Base-by-base conservation (phyloP, 163 green algal species). In the Scenedesmus sp. region DNA sequence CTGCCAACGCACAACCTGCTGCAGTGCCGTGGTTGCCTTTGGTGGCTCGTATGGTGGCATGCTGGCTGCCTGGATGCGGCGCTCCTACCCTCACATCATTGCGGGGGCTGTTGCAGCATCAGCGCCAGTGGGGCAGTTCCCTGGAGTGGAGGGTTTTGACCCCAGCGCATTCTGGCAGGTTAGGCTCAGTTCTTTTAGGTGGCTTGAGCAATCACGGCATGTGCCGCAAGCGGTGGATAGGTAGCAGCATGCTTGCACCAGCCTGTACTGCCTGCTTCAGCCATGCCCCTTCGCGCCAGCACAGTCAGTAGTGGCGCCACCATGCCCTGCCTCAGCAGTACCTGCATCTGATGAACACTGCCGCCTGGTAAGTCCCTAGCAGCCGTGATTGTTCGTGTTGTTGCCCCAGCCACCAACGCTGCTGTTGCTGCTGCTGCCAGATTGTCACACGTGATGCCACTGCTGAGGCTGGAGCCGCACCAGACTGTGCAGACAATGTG, bases 1-100 rank as follows among this genome's bases (percentile, higher is more conserved):
- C 65, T 37, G 65, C 30, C 30, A 76, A 76, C 18, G 65, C 26
- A 1, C 40, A 30, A 0, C 35, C 40, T 61, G 9, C 13, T 83
- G 65, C 91, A 95, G 93, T 40, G 93, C 97, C 2, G 94, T 99
- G 68, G 96, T 99, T 85, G 96, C 94, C 6, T 98, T 98, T 93
- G 96, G 96, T 5, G 96, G 97, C 33, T 96, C 90, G 0, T 98
- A 98, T 88, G 96, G 96, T 42, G 96, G 97, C 83, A 98, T 98
- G 96, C 94, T 98, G 49, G 95, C 94, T 10, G 90, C 94, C 0
- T 98, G 95, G 95, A 95, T 98, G 91, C 94, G 97, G 20, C 79
- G 96, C 35, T 97, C 98, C 85, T 99, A 98, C 90, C 93, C 93
- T 0, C 92, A 94, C 56, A 79, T 94, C 46, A 83, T 95, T 10